These are phyloP conservation scores for Moesziomyces antarcticus DNA, from an alignment of 1,284 basidiomycete genomes.

Conservation along the genomic window DNA sequence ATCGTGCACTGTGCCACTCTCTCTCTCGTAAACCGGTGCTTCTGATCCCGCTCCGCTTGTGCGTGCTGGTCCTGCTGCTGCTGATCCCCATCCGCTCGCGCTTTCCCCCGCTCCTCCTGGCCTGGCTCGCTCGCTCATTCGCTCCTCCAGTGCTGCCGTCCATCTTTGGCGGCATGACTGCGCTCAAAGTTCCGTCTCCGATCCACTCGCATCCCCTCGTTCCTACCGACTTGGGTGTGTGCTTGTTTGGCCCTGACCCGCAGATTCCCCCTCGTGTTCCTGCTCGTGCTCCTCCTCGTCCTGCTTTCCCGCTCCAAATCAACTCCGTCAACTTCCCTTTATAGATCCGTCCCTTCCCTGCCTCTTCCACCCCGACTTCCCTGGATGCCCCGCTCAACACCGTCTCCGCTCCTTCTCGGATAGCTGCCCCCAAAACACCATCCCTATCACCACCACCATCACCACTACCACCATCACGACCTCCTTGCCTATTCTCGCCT, in stretches of 20 bases:
- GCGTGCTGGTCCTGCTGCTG: slow-evolving; percentile 4
- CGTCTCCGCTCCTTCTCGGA: slow-evolving; percentile 9
- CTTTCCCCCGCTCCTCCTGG: neutral
- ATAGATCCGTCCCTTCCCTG: slow-evolving; percentile 19
- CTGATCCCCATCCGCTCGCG: slow-evolving; percentile 22
- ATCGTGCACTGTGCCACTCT: too few relatives aligned
- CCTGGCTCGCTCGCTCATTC: neutral
- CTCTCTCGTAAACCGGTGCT: too few relatives aligned
- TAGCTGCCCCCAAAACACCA: slow-evolving; percentile 4
- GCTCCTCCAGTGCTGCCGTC: neutral
- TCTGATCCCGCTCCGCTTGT: slow-evolving; percentile 5
- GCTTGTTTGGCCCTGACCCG: slow-evolving; percentile 13
- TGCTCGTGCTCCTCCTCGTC: neutral
- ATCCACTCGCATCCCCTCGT: slow-evolving; percentile 14
- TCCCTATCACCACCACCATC: neutral
- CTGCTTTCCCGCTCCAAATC: slow-evolving; percentile 3
- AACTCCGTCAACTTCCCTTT: slow-evolving; percentile 33
- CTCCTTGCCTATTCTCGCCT: too few relatives aligned
- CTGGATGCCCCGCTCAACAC: slow-evolving; percentile 35
- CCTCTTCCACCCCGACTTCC: slow-evolving; percentile 15
- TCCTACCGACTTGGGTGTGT: slow-evolving; percentile 18
- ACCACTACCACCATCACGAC: neutral
- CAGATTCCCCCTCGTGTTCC: neutral
- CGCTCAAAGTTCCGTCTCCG: slow-evolving; percentile 41
- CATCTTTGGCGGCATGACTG: slow-evolving; percentile 9